Conservation (phyloP, 208 protist genomes). For the Wallacemonas sp. region DNA sequence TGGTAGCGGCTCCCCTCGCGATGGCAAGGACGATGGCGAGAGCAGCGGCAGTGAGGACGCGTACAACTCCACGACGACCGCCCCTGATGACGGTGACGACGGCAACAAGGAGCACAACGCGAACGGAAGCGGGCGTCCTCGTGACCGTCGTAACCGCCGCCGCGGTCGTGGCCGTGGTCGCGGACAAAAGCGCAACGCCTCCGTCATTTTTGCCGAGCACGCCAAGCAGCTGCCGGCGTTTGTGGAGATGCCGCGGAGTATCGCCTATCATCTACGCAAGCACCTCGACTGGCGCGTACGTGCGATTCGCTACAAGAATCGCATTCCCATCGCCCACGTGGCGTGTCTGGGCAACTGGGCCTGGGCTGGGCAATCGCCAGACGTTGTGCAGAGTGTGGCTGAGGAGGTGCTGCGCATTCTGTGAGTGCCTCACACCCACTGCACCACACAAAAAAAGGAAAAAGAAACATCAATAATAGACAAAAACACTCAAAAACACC, state of each 20-base stretch:
- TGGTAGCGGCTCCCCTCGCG: no score
- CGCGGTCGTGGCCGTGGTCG: not conserved
- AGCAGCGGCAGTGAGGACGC: not conserved
- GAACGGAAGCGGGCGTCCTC: not conserved
- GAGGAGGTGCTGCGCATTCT: slow-evolving; percentile 49
- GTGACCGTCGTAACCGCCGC: not conserved
- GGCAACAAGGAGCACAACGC: not conserved
- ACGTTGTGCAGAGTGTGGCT: slow-evolving; percentile 44
- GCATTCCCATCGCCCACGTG: slow-evolving; percentile 52
- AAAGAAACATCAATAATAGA: not conserved
- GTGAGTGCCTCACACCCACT: no score
- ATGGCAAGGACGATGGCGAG: not conserved
- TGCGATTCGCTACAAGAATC: slow-evolving; percentile 41
- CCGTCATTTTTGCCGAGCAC: slow-evolving; percentile 6
- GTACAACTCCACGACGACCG: not conserved
- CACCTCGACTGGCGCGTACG: slow-evolving; percentile 61
- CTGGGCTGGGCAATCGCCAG: slow-evolving; percentile 31
- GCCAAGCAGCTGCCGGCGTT: slow-evolving; percentile 10
- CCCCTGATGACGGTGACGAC: not conserved
- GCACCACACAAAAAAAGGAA: slow-evolving; percentile 10
- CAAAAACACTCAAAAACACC: no score
- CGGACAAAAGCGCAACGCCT: not conserved
- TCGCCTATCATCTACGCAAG: slow-evolving; percentile 44
- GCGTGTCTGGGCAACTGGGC: slow-evolving; percentile 50
- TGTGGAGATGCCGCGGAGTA: slow-evolving; percentile 30